Evolutionary conservation across 2,329 filamentous ascomycete species (phyloP).

Genomic region (Fusarium marasasianum): DNA sequence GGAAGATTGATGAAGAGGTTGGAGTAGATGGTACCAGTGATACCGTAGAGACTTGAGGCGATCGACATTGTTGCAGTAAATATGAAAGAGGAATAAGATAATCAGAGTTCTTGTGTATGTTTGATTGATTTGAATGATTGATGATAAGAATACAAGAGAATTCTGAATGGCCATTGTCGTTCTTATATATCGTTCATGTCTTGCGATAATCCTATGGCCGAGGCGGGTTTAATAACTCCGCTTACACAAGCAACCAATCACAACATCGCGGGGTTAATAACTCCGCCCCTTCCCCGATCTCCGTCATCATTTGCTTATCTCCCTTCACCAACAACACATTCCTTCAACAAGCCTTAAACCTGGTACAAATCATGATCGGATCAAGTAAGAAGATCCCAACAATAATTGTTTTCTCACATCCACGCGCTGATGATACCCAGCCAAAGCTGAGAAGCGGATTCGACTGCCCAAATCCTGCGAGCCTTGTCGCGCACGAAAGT

Average conservation of each 20-base stretch:
- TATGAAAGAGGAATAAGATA: rapidly evolving
- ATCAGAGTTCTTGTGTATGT: rapidly evolving
- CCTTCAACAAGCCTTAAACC: background rate
- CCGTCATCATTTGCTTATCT: conserved; percentile 13
- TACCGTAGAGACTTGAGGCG: conserved; percentile 23
- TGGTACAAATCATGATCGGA: background rate
- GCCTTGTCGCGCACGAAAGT: conserved; percentile 48
- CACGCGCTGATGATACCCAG: background rate
- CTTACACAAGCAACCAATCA: background rate
- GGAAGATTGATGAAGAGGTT: conserved; percentile 38
- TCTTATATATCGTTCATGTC: background rate
- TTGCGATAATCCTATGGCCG: too few species aligned
- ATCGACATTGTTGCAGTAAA: conserved; percentile 10
- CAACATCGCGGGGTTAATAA: conserved; percentile 20
- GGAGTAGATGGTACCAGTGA: conserved; percentile 12
- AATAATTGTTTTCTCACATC: rapidly evolving
- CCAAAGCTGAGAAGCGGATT: conserved; percentile 46
- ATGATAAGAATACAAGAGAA: rapidly evolving
- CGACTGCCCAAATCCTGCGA: conserved; percentile 49
- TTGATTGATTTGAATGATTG: rapidly evolving
- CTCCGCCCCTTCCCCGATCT: conserved; percentile 12
- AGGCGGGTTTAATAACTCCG: conserved; percentile 29
- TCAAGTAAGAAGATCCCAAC: background rate
- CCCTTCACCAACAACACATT: background rate
- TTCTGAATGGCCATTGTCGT: rapidly evolving